Percentiles rank a stretch among this genome's conserved stretches.
phyloP scores from a whole-genome alignment of 1,284 basidiomycete genomes.

The Albatrellus sp. region DNA sequence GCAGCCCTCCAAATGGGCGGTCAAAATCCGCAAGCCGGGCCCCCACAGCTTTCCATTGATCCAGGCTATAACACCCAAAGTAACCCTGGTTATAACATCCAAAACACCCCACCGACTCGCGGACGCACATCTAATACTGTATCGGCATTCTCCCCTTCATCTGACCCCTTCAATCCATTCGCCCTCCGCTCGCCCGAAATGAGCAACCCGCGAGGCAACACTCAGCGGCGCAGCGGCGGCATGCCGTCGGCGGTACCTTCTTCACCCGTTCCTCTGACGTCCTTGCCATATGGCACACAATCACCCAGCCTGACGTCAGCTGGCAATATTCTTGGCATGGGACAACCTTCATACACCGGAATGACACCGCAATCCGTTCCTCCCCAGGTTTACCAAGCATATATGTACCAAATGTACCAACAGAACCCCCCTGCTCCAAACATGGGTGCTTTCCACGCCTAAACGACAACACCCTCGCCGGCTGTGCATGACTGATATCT shows the following conservation, averaged over 20 bases:
- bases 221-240: conserved; percentile 40
- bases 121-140: conserved; percentile 38
- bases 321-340: conserved; percentile 47
- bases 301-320: conserved; percentile 46
- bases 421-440: conserved; percentile 45
- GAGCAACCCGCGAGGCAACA: conserved; percentile 24
- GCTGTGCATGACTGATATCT: conserved; percentile 11
- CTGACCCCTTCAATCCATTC: conserved; percentile 70
- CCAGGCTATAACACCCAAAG: conserved; percentile 35
- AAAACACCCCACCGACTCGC: conserved; percentile 19
- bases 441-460: conserved; percentile 66
- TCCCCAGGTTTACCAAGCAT: conserved; percentile 65
- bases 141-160: conserved; percentile 46
- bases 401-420: conserved; percentile 74
- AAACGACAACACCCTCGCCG: conserved; percentile 21
- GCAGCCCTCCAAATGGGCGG: conserved; percentile 78
- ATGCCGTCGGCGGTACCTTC: conserved; percentile 23
- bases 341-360: conserved; percentile 47
- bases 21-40: conserved; percentile 68
- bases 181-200: conserved; percentile 51
- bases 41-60: conserved; percentile 60
- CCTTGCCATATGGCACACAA: conserved; percentile 44
- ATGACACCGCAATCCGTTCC: conserved; percentile 50
- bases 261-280: conserved; percentile 15
- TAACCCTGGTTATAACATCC: conserved; percentile 10